A percentile compares a stretch with the other conserved stretches of the same genome.
Evolutionary conservation across 495 filamentous ascomycete genomes (phyloP).

Genomic region (Neurospora pannonica): DNA sequence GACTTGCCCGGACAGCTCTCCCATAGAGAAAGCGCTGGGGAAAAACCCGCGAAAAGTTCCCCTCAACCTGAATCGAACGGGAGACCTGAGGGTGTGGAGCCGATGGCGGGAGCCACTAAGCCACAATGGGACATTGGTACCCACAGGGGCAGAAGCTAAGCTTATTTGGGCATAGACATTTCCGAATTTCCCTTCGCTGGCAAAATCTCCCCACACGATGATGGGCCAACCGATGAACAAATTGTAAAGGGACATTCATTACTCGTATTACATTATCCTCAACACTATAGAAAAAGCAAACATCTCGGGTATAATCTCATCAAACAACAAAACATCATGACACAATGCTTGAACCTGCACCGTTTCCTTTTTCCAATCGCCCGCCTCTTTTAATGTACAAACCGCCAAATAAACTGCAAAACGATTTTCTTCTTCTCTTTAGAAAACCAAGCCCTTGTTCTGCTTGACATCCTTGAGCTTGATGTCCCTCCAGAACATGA

Average conservation of each 20-base stretch:
- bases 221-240: neutral
- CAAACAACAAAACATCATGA: neutral
- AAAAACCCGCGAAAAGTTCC: neutral
- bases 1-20: neutral
- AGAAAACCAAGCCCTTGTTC: slow-evolving; percentile 17
- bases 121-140: neutral
- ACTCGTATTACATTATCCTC: neutral
- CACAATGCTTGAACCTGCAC: neutral
- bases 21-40: neutral
- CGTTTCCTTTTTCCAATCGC: neutral
- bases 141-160: neutral
- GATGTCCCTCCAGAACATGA: slow-evolving; percentile 46
- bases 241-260: neutral
- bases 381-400: neutral
- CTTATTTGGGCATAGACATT: neutral
- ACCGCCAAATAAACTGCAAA: neutral
- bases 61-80: neutral
- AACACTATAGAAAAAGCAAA: neutral
- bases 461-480: slow-evolving; percentile 46
- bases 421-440: neutral
- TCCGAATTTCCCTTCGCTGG: neutral
- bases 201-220: neutral
- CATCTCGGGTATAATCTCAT: neutral
- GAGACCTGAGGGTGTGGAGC: too few relatives aligned
- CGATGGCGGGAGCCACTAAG: neutral